Evolutionary conservation across 1,139 yeast genomes (phyloP).

Genomic region (Kazachstania sp.): DNA sequence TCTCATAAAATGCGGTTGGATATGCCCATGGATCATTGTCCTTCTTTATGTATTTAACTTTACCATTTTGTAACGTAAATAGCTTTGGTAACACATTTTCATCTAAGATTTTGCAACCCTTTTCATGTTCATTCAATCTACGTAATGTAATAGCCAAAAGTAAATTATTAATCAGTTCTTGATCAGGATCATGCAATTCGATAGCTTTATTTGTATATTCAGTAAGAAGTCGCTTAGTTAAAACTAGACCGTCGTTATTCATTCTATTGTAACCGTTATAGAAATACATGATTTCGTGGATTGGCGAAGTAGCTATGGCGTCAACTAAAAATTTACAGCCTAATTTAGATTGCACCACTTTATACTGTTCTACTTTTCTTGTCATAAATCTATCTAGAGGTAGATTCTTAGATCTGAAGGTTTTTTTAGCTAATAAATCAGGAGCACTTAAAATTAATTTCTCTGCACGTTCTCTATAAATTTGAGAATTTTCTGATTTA

Average conservation of each 20-base stretch:
- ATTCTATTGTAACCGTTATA: conserved; percentile 91
- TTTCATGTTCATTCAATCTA: conserved; percentile 50
- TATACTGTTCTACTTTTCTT: conserved; percentile 60
- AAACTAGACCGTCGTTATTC: conserved; percentile 51
- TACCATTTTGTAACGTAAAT: conserved; percentile 25
- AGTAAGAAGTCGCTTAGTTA: conserved; percentile 44
- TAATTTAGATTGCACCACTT: conserved; percentile 36
- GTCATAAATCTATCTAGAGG: conserved; percentile 82
- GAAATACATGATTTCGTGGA: conserved; percentile 78
- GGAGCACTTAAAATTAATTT: conserved; percentile 63
- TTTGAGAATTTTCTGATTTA: conserved; percentile 25
- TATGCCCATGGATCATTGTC: conserved; percentile 77
- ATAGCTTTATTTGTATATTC: conserved; percentile 27
- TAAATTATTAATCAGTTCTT: conserved; percentile 57
- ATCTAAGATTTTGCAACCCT: conserved; percentile 57
- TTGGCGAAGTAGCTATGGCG: conserved; percentile 75
- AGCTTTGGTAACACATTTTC: conserved; percentile 42
- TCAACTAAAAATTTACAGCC: conserved; percentile 52
- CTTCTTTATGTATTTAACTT: conserved; percentile 39
- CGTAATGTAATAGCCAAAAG: conserved; percentile 58
- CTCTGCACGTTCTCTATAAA: conserved; percentile 51
- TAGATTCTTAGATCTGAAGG: conserved; percentile 72
- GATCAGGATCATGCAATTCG: conserved; percentile 42
- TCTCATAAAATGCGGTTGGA: conserved; percentile 82
- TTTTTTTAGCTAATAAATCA: conserved; percentile 50